Base-by-base conservation (phyloP, 176 grass and related monocot species). In the Chloris gayana region DNA sequence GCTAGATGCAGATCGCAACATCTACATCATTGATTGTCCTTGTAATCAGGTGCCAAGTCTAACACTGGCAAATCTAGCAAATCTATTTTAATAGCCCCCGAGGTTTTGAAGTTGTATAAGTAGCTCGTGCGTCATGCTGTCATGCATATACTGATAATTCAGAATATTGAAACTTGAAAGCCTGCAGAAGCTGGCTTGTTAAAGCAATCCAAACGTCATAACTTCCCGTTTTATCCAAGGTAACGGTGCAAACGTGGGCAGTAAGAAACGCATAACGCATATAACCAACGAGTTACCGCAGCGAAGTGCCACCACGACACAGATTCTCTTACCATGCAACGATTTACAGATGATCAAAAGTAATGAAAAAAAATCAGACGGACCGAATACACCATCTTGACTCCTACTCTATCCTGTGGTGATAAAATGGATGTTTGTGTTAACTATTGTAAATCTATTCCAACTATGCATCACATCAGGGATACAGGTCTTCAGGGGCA, bases 261-360 rank as follows among this genome's bases (percentile, higher is more conserved):
- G 5, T 19, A 51, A 51, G 47, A 51, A 18, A 51, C 14, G 17
- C 47, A 19, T 18, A 17, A 51, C 5, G 14, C 14, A 51, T 5
- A 19, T 11, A 45, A 45, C 42, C 42, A n/a, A n/a, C n/a, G n/a
- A n/a, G n/a, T n/a, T n/a, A n/a, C n/a, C n/a, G n/a, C n/a, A n/a
- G n/a, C n/a, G n/a, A n/a, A n/a, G n/a, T n/a, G n/a, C n/a, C n/a
- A n/a, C 49, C 31, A 15, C 21, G n/a, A 41, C 58, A 46, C 42
- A 10, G 6, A 67, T 34, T 49, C 41, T 50, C 39, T 25, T 38
- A 34, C 50, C 10, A 25, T 74, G 58, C 29, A 63, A 69, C 54
- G 62, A 75, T 80, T 73, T 74, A 88, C 69, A 78, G 8, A 65
- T 22, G 47, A 74, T 47, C 3, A 45, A 47, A 67, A 80, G 41